Conservation (phyloP, 805 yeast species). For the Wickerhamomyces queroliae region DNA sequence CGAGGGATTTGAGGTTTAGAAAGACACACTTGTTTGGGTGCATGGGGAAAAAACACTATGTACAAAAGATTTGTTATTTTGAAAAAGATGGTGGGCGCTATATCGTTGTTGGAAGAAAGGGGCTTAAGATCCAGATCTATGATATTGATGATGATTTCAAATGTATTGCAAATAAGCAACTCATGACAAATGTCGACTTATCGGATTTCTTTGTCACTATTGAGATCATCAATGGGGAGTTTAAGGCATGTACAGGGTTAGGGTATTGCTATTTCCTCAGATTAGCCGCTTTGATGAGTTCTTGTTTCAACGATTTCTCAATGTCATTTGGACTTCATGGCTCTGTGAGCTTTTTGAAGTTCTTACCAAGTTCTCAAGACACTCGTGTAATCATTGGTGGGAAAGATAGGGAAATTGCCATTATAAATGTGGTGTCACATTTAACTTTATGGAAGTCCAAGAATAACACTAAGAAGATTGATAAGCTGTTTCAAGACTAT, state of each 20-base stretch:
- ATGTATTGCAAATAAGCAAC: conserved; percentile 9
- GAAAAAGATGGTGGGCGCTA: conserved; percentile 2
- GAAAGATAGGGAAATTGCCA: conserved; percentile 16
- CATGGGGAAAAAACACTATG: conserved; percentile 8
- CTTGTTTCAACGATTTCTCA: conserved; percentile 14
- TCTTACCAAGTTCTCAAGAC: conserved; percentile 5
- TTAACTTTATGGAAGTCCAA: conserved; percentile 18
- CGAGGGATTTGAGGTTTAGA: neutral
- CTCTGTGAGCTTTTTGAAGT: conserved; percentile 15
- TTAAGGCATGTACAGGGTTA: conserved; percentile 18
- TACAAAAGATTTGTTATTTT: conserved; percentile 11
- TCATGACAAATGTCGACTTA: conserved; percentile 14
- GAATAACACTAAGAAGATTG: conserved; percentile 4
- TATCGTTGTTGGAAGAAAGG: conserved; percentile 13
- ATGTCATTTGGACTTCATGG: conserved; percentile 22
- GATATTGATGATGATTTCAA: conserved; percentile 6
- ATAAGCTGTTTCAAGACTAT: conserved; percentile 1
- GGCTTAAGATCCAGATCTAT: conserved; percentile 11
- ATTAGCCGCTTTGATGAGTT: conserved; percentile 10
- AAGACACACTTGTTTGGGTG: conserved; percentile 4
- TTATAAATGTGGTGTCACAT: conserved; percentile 15
- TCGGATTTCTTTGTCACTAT: conserved; percentile 18
- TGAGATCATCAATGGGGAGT: conserved; percentile 6
- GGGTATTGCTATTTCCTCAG: conserved; percentile 20
- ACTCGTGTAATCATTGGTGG: conserved; percentile 15